Conservation (phyloP, 768 basidiomycete species). For the Sarcodon aspratus region DNA sequence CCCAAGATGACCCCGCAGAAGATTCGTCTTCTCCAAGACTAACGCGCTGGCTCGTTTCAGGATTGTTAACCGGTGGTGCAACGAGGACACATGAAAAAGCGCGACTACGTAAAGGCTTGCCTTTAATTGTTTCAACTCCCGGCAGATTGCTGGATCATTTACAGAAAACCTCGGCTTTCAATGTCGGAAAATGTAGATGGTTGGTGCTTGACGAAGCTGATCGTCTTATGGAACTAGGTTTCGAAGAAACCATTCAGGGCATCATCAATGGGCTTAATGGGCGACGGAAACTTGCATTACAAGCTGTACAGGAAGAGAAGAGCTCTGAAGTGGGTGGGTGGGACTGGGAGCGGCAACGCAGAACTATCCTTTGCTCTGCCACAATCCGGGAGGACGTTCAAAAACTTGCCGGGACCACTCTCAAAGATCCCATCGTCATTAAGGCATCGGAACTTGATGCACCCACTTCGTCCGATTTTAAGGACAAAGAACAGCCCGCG, state of each 20-base stretch:
- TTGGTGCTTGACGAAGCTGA: constrained; percentile 96
- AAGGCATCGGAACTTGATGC: constrained; percentile 51
- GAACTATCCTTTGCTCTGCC: constrained; percentile 92
- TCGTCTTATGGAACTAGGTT: constrained; percentile 94
- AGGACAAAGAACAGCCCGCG: constrained; percentile 10
- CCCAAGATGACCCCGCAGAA: constrained; percentile 40
- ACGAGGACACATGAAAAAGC: constrained; percentile 95
- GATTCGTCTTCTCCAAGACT: constrained; percentile 30
- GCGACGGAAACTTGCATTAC: constrained; percentile 56
- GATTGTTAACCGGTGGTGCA: constrained; percentile 87
- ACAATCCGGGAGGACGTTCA: constrained; percentile 95
- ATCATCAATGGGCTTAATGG: constrained; percentile 85
- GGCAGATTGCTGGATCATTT: constrained; percentile 93
- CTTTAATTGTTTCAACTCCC: constrained; percentile 92
- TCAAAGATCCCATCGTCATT: constrained; percentile 74
- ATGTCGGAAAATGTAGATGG: constrained; percentile 91
- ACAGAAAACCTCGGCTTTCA: constrained; percentile 89
- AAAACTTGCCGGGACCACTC: constrained; percentile 75
- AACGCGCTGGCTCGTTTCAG: constrained; percentile 90
- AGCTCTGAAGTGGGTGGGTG: constrained; percentile 71
- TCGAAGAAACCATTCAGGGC: constrained; percentile 89
- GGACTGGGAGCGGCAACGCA: constrained; percentile 69
- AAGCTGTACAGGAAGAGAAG: constrained; percentile 56
- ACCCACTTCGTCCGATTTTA: constrained; percentile 11
- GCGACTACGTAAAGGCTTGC: constrained; percentile 84